Percentiles rank a stretch among this genome's conserved stretches.
phyloP scores from a whole-genome alignment of 108 stramenopile species.

The Fistulifera pelliculosa region DNA sequence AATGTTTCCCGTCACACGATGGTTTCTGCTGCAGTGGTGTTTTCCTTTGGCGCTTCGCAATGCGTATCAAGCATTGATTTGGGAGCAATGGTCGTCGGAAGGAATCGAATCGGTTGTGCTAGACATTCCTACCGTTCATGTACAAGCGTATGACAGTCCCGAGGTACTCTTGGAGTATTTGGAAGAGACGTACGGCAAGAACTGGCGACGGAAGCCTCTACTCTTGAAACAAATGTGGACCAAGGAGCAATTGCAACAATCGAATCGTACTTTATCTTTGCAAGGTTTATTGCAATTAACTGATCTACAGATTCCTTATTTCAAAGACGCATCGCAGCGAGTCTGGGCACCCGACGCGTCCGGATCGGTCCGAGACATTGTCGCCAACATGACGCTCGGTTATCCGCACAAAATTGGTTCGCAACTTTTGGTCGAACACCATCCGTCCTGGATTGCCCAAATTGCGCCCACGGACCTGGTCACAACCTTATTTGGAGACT shows the following conservation, averaged over 20 bases:
- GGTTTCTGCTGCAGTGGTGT: no score
- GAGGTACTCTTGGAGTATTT: slow-evolving; percentile 4
- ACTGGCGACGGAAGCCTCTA: slow-evolving; percentile 37
- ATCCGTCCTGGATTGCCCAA: slow-evolving; percentile 49
- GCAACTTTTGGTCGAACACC: slow-evolving; percentile 41
- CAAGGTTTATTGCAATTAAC: slow-evolving; percentile 35
- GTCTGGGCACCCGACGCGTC: slow-evolving; percentile 47
- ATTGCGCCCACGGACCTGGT: slow-evolving; percentile 37
- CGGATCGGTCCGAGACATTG: slow-evolving; percentile 24
- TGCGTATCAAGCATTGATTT: no score
- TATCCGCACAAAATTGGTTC: slow-evolving; percentile 72
- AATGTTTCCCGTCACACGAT: no score
- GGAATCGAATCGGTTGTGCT: no score
- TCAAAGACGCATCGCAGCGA: slow-evolving; percentile 37
- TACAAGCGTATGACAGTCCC: no score
- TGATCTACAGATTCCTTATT: slow-evolving; percentile 49
- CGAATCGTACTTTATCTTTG: slow-evolving; percentile 33
- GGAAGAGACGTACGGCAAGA: slow-evolving; percentile 18
- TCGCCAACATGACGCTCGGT: slow-evolving; percentile 23
- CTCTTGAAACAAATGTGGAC: slow-evolving; percentile 29
- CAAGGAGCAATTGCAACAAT: slow-evolving; percentile 5
- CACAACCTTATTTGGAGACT: slow-evolving; percentile 52
- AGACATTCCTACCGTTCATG: no score
- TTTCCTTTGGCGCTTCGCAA: no score
- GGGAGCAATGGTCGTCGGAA: no score